Evolutionary conservation across 768 basidiomycete species (phyloP), one percentile per base, ranked within the genome.

Genomic region (Xerocomus potaroensis): DNA sequence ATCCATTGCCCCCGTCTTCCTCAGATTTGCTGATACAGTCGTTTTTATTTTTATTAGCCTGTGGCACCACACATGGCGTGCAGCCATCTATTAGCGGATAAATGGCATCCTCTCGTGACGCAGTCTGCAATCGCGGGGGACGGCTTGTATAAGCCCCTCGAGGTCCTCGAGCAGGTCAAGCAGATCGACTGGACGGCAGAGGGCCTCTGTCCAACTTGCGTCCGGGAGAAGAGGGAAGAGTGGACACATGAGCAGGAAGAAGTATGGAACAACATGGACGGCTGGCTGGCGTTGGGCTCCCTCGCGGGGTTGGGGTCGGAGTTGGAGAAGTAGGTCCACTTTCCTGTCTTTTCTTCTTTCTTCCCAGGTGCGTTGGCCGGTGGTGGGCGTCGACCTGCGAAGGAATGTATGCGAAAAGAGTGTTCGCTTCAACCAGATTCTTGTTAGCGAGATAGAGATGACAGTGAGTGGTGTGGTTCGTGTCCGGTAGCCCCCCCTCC

Each of bases 11-110:
- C 36, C 8, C 1, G 8, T n/a, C n/a, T 23, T 36, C 16, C 14
- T 48, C 40, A 31, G 22, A 33, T 36, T 19, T 34, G n/a, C 37
- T 47, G 21, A 49, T 34, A 4, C 8, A 11, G 14, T 32, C 27
- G 9, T 21, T 11, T 35, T 26, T 1, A n/a, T 19, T 27, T 41
- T 36, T n/a, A n/a, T 16, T 48, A 64, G 65, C 63, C 82, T 5
- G 72, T 79, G 6, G 80, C 81, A n/a, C 67, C 71, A 2, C 87
- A 88, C 58, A 87, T 87, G 84, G 66, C 67, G 4, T 89, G 87
- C 64, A 87, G 85, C 4, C 79, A 87, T 59, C 66, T 78, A 0
- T 73, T 89, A 45, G 87, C 86, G 1, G 83, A 83, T 41, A 71
- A 66, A 42, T 89, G 87, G 87, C 83, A 87, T 76, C 49, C 71